Conservation (phyloP, 208 protist genomes). For the Acanthamoeba sp. region DNA sequence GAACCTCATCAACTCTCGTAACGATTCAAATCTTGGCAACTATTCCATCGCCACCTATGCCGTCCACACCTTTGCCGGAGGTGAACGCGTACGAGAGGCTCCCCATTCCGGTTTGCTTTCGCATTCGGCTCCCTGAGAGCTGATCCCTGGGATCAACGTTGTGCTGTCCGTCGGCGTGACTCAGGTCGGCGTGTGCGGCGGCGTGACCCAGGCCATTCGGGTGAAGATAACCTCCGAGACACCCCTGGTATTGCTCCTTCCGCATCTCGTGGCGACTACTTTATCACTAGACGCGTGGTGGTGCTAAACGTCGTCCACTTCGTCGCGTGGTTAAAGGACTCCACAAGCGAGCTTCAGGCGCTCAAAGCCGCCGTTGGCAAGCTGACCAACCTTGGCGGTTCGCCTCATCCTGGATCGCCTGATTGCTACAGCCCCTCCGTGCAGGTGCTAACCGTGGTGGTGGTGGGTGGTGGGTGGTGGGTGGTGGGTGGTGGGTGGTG, state of each 20-base stretch:
- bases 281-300: too few species aligned
- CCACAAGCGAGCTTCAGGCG: neutral
- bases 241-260: neutral
- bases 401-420: neutral
- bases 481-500: too few species aligned
- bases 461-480: too few species aligned
- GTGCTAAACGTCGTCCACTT: too few species aligned
- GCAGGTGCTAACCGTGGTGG: neutral
- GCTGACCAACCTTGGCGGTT: constrained; percentile 9
- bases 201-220: neutral
- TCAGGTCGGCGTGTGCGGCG: neutral
- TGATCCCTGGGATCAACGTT: too few species aligned
- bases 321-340: constrained; percentile 45
- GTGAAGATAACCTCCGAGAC: neutral
- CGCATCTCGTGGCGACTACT: too few species aligned
- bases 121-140: too few species aligned
- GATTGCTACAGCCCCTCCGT: neutral
- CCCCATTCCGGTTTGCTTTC: too few species aligned
- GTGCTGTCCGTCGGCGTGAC: too few species aligned
- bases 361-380: constrained; percentile 29
- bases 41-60: constrained; percentile 9
- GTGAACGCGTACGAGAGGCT: neutral
- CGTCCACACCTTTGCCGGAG: constrained; percentile 35
- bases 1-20: constrained; percentile 27
- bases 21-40: neutral